phyloP scores from a whole-genome alignment of 805 yeast genomes.

The Kodamaea fukazawae region DNA sequence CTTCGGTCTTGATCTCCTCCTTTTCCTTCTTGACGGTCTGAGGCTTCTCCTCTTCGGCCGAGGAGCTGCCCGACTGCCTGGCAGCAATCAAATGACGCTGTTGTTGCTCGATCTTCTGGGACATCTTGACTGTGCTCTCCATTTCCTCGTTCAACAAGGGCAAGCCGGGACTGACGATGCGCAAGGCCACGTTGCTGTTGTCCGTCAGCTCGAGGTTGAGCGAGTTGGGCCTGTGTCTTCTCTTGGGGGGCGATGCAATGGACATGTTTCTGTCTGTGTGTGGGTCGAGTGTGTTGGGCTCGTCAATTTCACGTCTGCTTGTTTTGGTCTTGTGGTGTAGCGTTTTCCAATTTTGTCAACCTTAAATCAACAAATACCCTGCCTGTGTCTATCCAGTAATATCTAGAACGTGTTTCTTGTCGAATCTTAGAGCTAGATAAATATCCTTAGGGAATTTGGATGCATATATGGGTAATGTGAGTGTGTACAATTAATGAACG shows the following conservation, averaged over 20 bases:
- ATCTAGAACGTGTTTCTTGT: no score
- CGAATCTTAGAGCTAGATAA: no score
- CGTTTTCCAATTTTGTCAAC: no score
- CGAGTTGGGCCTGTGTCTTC: constrained; percentile 21
- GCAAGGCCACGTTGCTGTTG: constrained; percentile 27
- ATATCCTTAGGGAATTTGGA: no score
- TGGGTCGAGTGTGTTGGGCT: no score
- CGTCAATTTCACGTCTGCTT: no score
- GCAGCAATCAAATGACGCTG: constrained; percentile 32
- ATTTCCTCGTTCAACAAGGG: constrained; percentile 30
- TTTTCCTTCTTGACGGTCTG: constrained; percentile 1
- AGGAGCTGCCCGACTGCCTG: constrained; percentile 12
- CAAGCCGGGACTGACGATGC: constrained; percentile 35
- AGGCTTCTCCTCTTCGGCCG: neutral
- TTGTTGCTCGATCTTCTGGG: constrained; percentile 33
- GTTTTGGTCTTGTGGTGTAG: no score
- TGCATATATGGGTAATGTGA: no score
- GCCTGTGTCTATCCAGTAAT: no score
- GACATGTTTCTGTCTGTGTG: constrained; percentile 2
- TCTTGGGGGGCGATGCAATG: constrained; percentile 6
- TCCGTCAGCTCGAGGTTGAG: constrained; percentile 13
- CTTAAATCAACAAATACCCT: no score
- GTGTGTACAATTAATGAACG: neutral
- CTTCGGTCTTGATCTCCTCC: constrained; percentile 6
- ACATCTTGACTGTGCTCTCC: constrained; percentile 29